A percentile compares a stretch with the other conserved stretches of the same genome.
Conservation (phyloP, 2,329 filamentous ascomycete species). For the Penicillium digitatum region DNA sequence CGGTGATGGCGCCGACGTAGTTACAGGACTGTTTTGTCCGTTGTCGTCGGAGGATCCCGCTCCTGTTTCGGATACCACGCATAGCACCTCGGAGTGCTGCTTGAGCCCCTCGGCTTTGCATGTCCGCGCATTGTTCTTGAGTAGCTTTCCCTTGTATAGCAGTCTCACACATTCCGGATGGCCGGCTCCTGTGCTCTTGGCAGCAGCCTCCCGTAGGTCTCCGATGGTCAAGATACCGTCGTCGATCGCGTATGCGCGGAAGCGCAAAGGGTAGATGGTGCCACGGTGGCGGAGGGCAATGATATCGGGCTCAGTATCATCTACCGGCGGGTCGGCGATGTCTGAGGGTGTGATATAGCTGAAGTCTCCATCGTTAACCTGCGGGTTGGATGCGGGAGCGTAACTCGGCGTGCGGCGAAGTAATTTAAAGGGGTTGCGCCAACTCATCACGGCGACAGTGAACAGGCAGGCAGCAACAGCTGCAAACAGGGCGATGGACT, state of each 20-base stretch:
- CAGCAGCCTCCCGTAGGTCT: slow-evolving; percentile 41
- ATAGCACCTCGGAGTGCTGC: slow-evolving; percentile 47
- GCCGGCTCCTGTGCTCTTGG: slow-evolving; percentile 33
- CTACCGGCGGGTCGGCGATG: slow-evolving; percentile 28
- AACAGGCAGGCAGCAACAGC: slow-evolving; percentile 30
- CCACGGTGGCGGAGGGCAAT: slow-evolving; percentile 44
- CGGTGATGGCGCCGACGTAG: not conserved
- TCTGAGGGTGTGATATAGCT: slow-evolving; percentile 39
- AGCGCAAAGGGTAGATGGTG: slow-evolving; percentile 42
- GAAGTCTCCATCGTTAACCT: slow-evolving; percentile 39
- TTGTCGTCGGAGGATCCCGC: slow-evolving; percentile 30
- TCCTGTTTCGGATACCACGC: slow-evolving; percentile 43
- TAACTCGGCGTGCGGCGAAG: slow-evolving; percentile 33
- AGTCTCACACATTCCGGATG: slow-evolving; percentile 41
- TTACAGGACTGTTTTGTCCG: slow-evolving; percentile 8
- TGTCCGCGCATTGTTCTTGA: slow-evolving; percentile 40
- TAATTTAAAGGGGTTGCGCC: slow-evolving; percentile 33
- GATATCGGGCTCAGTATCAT: slow-evolving; percentile 42
- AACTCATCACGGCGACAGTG: slow-evolving; percentile 34
- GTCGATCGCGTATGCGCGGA: slow-evolving; percentile 47
- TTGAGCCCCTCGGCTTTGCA: slow-evolving; percentile 46
- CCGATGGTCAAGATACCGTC: slow-evolving; percentile 44
- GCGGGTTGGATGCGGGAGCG: slow-evolving; percentile 28
- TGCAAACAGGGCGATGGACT: slow-evolving; percentile 23
- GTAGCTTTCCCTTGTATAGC: slow-evolving; percentile 46